phyloP scores from a whole-genome alignment of 106 monocot genomes.

The Dactylorhiza incarnata region DNA sequence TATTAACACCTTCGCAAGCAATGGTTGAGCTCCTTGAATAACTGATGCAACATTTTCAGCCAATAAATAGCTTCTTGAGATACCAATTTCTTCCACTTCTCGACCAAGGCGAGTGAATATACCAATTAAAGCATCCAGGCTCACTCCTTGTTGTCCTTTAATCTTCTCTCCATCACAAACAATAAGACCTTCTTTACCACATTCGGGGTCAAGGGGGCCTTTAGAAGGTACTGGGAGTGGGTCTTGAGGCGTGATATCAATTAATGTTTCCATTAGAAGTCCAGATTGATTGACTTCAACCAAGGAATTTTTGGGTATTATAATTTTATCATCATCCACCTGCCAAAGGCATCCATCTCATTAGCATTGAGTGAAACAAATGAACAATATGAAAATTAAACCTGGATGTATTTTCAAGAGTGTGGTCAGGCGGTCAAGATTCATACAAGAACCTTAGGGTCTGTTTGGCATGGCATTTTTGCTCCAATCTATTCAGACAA shows the following conservation, averaged over 20 bases:
- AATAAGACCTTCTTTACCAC: slow-evolving; percentile 68
- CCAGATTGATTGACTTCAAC: slow-evolving; percentile 92
- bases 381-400: slow-evolving; percentile 4
- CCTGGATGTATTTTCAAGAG: background rate
- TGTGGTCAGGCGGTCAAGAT: background rate
- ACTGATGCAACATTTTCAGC: slow-evolving; percentile 72
- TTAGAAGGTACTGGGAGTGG: slow-evolving; percentile 67
- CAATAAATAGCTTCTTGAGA: slow-evolving; percentile 48
- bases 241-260: slow-evolving; percentile 80
- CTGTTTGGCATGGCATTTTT: too few relatives aligned
- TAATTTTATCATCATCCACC: slow-evolving; percentile 84
- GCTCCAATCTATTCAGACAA: too few relatives aligned
- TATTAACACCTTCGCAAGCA: slow-evolving; percentile 52
- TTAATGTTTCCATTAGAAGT: slow-evolving; percentile 90
- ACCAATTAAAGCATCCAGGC: slow-evolving; percentile 81
- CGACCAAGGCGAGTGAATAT: slow-evolving; percentile 76
- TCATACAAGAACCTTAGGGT: background rate
- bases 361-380: background rate
- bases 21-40: slow-evolving; percentile 71
- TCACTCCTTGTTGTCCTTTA: slow-evolving; percentile 71
- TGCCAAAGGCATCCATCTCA: slow-evolving; percentile 6
- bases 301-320: slow-evolving; percentile 76
- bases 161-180: slow-evolving; percentile 75
- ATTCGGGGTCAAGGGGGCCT: slow-evolving; percentile 64
- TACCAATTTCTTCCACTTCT: slow-evolving; percentile 78